phyloP scores from a whole-genome alignment of 2,329 filamentous ascomycete species.

The Pestalotiopsis sp. region DNA sequence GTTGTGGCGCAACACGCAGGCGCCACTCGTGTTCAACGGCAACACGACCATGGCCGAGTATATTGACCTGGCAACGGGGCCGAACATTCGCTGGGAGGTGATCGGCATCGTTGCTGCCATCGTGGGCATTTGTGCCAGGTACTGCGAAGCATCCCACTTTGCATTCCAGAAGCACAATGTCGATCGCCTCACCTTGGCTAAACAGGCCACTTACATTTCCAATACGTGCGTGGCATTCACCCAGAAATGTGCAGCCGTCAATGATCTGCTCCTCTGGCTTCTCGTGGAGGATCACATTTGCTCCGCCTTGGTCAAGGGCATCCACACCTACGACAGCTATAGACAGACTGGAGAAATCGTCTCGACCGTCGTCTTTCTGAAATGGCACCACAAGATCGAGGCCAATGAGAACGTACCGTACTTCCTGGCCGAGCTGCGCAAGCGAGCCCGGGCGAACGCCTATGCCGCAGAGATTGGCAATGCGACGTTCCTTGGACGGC shows the following conservation, averaged over 20 bases:
- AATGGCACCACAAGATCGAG: conserved; percentile 32
- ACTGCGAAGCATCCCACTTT: conserved; percentile 26
- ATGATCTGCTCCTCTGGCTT: conserved; percentile 35
- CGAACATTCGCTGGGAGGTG: conserved; percentile 36
- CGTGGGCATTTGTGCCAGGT: conserved; percentile 28
- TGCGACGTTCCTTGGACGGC: conserved; percentile 33
- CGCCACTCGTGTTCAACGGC: conserved; percentile 26
- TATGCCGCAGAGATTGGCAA: conserved; percentile 33
- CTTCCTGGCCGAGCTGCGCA: conserved; percentile 33
- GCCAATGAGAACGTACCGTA: conserved; percentile 29
- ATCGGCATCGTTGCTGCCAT: conserved; percentile 32
- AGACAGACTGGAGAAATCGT: conserved; percentile 30
- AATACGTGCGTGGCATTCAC: conserved; percentile 32
- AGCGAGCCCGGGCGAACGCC: conserved; percentile 22
- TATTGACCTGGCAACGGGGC: conserved; percentile 28
- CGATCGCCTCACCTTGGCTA: conserved; percentile 25
- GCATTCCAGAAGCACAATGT: conserved; percentile 28
- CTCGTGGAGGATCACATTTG: conserved; percentile 26
- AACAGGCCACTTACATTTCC: conserved; percentile 29
- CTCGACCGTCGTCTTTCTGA: conserved; percentile 32
- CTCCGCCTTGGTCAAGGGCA: conserved; percentile 26
- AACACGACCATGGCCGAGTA: conserved; percentile 29
- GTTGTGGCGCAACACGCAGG: conserved; percentile 36
- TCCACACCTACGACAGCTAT: conserved; percentile 30
- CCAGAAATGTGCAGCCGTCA: conserved; percentile 32